Base-by-base conservation (phyloP, 2,329 filamentous ascomycete species). In the Phyllosticta ampelicida region DNA sequence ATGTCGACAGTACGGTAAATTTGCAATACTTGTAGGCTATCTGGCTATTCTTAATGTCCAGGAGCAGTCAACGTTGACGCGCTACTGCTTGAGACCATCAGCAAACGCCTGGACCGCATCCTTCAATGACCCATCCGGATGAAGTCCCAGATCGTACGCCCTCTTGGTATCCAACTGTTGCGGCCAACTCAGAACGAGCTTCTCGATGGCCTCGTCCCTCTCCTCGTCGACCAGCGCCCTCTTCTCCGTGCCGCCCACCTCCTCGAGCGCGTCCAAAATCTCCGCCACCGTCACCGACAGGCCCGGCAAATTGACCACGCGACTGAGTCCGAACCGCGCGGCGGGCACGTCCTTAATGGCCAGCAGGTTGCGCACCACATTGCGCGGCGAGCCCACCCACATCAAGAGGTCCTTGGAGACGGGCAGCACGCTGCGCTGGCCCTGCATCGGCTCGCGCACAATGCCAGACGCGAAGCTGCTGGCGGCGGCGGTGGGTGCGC, bases 401-500 rank as follows among this genome's bases (percentile, higher is more conserved):
- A 78, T 72, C 62, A 78, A 71, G 54, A 78, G 77, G 49, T 76
- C 73, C 63, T 70, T 67, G 56, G 67, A 67, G 61, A 80, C 69
- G 4, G 78, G 79, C 48, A 81, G 63, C 48, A 74, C 65, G 53
- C 71, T 76, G 63, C 74, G 75, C 60, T 72, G 59, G 20, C 80
- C 80, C n/a, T 75, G 72, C 67, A 84, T 73, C 1, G 82, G 81
- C 70, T 85, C 82, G 28, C 82, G 76, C 60, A 85, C 80, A 71
- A 85, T 83, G 16, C 81, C 81, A 1, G 77, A 82, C n/a, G 83
- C 69, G 63, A 84, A 85, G 0, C 78, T 80, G 3, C 78, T 80
- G 19, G 82, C 82, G 0, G 81, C 81, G 1, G 75, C 76, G 2
- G 79, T 79, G 0, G 82, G 81, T 11, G 71, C 73, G 1, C 82